phyloP scores from a whole-genome alignment of 2,329 filamentous ascomycete genomes.

The Colletotrichum orchidophilum region DNA sequence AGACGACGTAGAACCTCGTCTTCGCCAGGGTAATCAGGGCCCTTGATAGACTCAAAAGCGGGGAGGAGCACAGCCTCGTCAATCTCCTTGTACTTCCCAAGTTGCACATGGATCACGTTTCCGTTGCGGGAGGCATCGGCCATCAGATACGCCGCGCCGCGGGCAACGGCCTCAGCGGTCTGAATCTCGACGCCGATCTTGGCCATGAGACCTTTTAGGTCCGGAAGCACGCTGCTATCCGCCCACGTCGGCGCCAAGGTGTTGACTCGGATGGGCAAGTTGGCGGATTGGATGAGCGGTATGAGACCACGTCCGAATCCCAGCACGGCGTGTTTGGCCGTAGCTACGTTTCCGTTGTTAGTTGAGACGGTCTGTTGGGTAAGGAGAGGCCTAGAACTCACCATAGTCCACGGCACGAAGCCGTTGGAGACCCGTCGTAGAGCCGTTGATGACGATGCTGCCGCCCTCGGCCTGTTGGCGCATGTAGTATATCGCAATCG shows the following conservation, averaged over 20 bases:
- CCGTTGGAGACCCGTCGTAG: constrained; percentile 59
- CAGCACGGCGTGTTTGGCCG: constrained; percentile 64
- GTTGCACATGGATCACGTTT: constrained; percentile 60
- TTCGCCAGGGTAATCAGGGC: constrained; percentile 44
- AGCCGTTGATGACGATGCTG: constrained; percentile 64
- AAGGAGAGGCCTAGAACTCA: constrained; percentile 35
- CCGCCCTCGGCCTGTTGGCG: constrained; percentile 56
- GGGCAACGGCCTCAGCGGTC: constrained; percentile 56
- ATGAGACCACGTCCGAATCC: constrained; percentile 61
- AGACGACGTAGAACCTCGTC: constrained; percentile 45
- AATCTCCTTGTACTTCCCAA: constrained; percentile 61
- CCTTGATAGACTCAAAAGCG: constrained; percentile 43
- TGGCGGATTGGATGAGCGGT: constrained; percentile 45
- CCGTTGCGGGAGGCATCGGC: constrained; percentile 57
- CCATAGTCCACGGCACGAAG: constrained; percentile 62
- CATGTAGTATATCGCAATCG: constrained; percentile 60
- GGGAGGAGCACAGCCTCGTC: constrained; percentile 55
- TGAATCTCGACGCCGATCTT: constrained; percentile 53
- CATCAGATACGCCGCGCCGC: constrained; percentile 59
- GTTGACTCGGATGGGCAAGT: constrained; percentile 63
- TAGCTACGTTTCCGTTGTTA: constrained; percentile 42
- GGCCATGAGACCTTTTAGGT: constrained; percentile 46
- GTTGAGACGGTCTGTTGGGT: constrained; percentile 7
- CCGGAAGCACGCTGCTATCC: constrained; percentile 52
- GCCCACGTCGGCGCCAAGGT: constrained; percentile 38